Conservation (phyloP, 2,329 filamentous ascomycete species). For the Aspergillus unguis region DNA sequence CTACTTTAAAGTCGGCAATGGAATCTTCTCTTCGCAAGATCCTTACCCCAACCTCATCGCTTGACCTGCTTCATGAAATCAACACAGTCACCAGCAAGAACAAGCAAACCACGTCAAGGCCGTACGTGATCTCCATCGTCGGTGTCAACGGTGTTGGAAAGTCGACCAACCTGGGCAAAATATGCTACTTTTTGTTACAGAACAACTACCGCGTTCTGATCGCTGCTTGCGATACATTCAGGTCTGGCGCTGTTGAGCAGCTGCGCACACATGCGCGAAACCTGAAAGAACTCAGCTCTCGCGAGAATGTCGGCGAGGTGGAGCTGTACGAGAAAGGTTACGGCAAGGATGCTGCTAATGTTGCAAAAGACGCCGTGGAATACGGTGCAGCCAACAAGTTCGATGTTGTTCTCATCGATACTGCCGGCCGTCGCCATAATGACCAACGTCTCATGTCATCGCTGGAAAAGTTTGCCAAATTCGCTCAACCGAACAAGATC, state of each 20-base stretch:
- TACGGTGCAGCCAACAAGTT: constrained; percentile 72
- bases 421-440: constrained; percentile 90
- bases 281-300: constrained; percentile 77
- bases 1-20: constrained; percentile 81
- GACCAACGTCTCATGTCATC: constrained; percentile 94
- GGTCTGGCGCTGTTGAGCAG: constrained; percentile 94
- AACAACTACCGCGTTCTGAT: constrained; percentile 96
- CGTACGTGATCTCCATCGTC: constrained; percentile 97
- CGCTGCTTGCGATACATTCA: constrained; percentile 93
- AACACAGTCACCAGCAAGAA: constrained; percentile 68
- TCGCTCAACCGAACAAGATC: constrained; percentile 95
- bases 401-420: constrained; percentile 96
- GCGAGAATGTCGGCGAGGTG: constrained; percentile 76
- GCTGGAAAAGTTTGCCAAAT: constrained; percentile 94
- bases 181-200: constrained; percentile 95
- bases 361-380: constrained; percentile 88
- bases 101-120: constrained; percentile 64
- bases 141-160: constrained; percentile 98
- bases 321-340: constrained; percentile 97
- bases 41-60: constrained; percentile 88
- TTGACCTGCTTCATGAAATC: constrained; percentile 93
- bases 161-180: constrained; percentile 95
- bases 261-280: constrained; percentile 93
- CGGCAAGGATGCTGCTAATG: constrained; percentile 92
- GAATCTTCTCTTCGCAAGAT: constrained; percentile 91